Base-by-base conservation (phyloP, 1,284 basidiomycete genomes). In the Leccinum olivaceoglutinosum region DNA sequence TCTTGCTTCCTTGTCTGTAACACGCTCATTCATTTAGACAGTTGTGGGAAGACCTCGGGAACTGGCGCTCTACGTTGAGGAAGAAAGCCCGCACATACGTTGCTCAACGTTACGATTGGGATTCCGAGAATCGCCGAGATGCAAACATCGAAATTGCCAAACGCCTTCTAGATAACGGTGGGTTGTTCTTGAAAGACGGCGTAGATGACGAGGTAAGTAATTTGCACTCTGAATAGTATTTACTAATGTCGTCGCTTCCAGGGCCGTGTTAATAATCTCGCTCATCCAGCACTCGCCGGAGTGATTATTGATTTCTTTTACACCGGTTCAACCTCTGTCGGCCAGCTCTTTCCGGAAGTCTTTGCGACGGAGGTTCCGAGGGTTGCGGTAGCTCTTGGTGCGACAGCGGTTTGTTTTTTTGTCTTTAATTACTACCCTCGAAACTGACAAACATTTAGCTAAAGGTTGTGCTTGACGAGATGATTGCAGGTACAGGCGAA, bases 401-500 rank as follows among this genome's bases (percentile, higher is more conserved):
- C 18, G 18, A 49, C 18, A n/a, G 46, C 18, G 7, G 46, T 49
- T 49, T 49, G 46, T 49, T 21, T 49, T 49, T 10, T 49, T 10
- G 16, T 49, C n/a, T 46, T 18, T 16, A 46, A 46, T 46, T 18
- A 46, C 44, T 18, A n/a, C 16, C 44, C 44, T 46, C 44, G 7
- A 46, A 46, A 18, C 44, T 46, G 46, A 49, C 18, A 12, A 32
- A 54, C 14, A 3, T 25, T 2, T 16, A 62, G 56, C 21, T 63
- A 6, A 63, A 63, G 7, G 54, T 63, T 9, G 60, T 34, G 1
- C 60, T 63, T 0, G 55, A 63, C n/a, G 29, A 63, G 14, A 5
- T 58, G 5, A 36, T 46, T 3, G 18, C 32, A 3, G 32, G 39
- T 25, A 4, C 32, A 11, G 39, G 39, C 2, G 58, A 62, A n/a